Evolutionary conservation across 306 rosid genomes (phyloP), one percentile per base, ranked within the genome.

Genomic region (Cyamopsis tetragonoloba): DNA sequence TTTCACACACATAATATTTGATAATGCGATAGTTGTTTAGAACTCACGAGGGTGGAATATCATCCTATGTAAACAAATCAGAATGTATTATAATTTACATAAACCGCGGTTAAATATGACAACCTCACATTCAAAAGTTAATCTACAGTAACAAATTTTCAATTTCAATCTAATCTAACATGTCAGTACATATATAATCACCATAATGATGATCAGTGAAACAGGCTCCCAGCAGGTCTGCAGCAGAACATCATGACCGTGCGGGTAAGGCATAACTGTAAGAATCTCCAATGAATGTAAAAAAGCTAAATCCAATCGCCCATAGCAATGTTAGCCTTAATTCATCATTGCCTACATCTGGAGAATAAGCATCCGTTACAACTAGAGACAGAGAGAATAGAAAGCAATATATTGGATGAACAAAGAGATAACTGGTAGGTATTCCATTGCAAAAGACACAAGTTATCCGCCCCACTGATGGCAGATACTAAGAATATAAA

Each of bases 101-200:
- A 69, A 51, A 56, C 28, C 55, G 22, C 5, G 17, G 41, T 19
- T 19, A 54, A 54, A 68, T 54, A 46, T 17, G 19, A 49, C 57
- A 31, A 70, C 5, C 37, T 22, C 51, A 19, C 12, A 51, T 13
- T n/a, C 44, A 65, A 42, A 70, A 18, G 71, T 34, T 54, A 67
- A 67, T 56, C 76, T 56, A 73, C 46, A 32, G 27, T 24, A 23
- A 73, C 24, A 37, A 73, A 68, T 42, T 57, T 74, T 41, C 60
- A 43, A 72, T 57, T 74, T 41, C 60, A 43, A 72, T 68, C 70
- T 81, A 77, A 48, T 35, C 85, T 77, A 81, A 66, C 68, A 80
- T 28, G 62, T 47, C 70, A 72, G 71, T 67, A 66, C 72, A 71
- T 38, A 76, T 43, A 72, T 54, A 70, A 81, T 80, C 72, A 80